Conservation (phyloP, 1,284 basidiomycete genomes). For the Sporisorium iseilematis-ciliati region DNA sequence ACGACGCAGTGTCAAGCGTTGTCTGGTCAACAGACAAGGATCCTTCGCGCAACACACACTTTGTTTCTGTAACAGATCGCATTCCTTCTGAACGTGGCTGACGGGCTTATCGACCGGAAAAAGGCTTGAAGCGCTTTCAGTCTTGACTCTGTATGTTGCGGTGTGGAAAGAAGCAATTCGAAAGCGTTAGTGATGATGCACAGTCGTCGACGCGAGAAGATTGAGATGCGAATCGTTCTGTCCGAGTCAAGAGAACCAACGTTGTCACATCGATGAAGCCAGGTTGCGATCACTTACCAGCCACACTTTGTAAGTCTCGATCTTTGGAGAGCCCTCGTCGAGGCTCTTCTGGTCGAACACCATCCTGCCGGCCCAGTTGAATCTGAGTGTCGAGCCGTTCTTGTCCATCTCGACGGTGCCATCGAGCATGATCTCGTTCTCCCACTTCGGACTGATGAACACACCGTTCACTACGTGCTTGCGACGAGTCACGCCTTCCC, state of each 20-base stretch:
- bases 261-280: neutral
- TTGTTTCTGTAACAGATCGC: neutral
- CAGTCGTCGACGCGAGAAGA: neutral
- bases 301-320: conserved; percentile 54
- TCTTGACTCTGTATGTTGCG: conserved; percentile 1
- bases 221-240: neutral
- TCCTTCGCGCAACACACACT: neutral
- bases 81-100: neutral
- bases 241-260: neutral
- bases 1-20: no score
- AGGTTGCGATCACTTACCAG: conserved; percentile 32
- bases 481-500: conserved; percentile 40
- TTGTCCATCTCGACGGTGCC: conserved; percentile 54
- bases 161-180: neutral
- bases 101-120: neutral
- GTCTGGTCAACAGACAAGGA: neutral
- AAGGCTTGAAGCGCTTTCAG: neutral
- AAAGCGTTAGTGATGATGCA: neutral
- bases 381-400: conserved; percentile 42
- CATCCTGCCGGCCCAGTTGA: conserved; percentile 57
- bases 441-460: conserved; percentile 44
- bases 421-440: conserved; percentile 55
- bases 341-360: conserved; percentile 47
- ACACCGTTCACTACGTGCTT: conserved; percentile 52
- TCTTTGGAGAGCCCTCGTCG: conserved; percentile 34